Conservation (phyloP, 768 basidiomycete species). For the Panellus pusillus region DNA sequence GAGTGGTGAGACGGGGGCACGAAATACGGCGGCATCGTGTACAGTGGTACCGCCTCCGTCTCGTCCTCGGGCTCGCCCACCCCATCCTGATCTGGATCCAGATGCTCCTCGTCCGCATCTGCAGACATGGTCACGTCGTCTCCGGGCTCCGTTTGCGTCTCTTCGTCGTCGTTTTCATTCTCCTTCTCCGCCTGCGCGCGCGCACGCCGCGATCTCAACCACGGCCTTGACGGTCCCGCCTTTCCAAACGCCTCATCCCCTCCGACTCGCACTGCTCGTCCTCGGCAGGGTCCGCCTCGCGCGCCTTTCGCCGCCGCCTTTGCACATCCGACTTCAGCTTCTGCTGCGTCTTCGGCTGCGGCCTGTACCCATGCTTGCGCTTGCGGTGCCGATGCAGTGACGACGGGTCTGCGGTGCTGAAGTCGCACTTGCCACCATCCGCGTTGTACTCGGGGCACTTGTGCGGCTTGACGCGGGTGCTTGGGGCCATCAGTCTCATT, state of each 20-base stretch:
- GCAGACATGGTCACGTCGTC: not conserved
- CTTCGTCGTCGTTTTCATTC: not conserved
- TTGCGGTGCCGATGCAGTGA: conserved; percentile 20
- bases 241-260: not conserved
- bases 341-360: conserved; percentile 3
- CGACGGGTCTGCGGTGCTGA: conserved; percentile 16
- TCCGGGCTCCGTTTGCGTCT: not conserved
- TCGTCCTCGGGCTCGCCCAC: conserved; percentile 11
- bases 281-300: not conserved
- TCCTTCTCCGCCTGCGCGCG: not conserved
- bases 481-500: not conserved
- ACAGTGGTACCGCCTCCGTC: conserved; percentile 3
- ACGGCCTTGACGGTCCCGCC: not conserved
- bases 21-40: not conserved
- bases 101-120: not conserved
- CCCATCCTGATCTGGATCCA: conserved; percentile 1
- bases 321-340: not conserved
- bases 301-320: not conserved
- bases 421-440: conserved; percentile 7
- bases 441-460: conserved; percentile 16
- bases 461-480: conserved; percentile 22
- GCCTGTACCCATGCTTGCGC: conserved; percentile 18
- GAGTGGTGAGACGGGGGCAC: not conserved
- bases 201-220: not conserved
- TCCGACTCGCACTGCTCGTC: conserved; percentile 18